phyloP scores from a whole-genome alignment of 768 basidiomycete genomes.

The Xanthoconium purpureum region DNA sequence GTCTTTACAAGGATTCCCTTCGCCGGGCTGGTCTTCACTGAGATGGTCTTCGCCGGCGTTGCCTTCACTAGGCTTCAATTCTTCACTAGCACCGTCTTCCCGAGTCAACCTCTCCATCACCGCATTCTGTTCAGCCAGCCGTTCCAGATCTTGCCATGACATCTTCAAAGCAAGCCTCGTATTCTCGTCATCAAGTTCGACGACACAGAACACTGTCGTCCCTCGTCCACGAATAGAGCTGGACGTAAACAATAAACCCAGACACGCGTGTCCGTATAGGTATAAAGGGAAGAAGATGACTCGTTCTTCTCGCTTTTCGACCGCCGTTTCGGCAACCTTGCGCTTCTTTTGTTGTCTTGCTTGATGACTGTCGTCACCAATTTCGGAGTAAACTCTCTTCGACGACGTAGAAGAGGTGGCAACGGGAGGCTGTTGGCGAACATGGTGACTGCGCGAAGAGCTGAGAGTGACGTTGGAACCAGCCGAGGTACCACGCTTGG shows the following conservation, averaged over 20 bases:
- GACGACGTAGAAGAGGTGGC: not conserved
- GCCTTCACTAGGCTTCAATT: no score
- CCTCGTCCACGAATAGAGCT: slow-evolving; percentile 13
- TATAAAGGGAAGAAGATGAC: not conserved
- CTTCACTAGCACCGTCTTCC: no score
- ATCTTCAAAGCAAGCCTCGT: not conserved
- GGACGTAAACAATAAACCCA: not conserved
- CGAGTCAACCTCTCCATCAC: not conserved
- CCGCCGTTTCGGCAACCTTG: not conserved
- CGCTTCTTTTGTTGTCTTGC: not conserved
- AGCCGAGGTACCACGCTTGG: not conserved
- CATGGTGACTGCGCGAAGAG: not conserved
- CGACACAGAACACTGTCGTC: slow-evolving; percentile 7
- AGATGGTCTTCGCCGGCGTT: no score
- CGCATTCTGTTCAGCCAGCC: not conserved
- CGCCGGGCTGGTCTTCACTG: no score
- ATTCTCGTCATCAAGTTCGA: not conserved
- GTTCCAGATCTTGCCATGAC: not conserved
- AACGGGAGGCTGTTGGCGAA: not conserved
- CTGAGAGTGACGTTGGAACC: not conserved
- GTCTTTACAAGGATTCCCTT: not conserved
- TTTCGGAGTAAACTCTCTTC: slow-evolving; percentile 2
- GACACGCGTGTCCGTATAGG: not conserved
- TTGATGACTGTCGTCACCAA: not conserved
- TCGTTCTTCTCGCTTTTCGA: not conserved